Evolutionary conservation across 2,329 filamentous ascomycete species (phyloP).

Genomic region (Orbilia oligospora): DNA sequence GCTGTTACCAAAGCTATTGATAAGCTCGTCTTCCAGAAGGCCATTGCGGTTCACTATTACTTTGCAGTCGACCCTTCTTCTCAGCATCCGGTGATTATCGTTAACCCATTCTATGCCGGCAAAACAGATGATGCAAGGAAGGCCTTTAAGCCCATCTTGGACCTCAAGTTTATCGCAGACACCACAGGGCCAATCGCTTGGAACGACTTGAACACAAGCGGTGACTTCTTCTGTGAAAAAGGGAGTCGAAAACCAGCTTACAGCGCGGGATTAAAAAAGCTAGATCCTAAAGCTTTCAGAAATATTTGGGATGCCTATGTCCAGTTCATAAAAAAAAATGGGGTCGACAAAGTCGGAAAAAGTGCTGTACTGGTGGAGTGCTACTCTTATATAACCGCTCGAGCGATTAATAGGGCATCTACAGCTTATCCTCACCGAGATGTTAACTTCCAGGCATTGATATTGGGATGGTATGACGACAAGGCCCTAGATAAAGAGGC

Average conservation of each 20-base stretch:
- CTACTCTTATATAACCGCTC: conserved; percentile 60
- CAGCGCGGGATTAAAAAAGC: conserved; percentile 63
- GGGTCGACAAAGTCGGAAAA: conserved; percentile 51
- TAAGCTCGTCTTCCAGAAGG: conserved; percentile 57
- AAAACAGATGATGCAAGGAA: conserved; percentile 58
- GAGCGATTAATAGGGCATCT: conserved; percentile 43
- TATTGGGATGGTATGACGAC: conserved; percentile 59
- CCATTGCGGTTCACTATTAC: conserved; percentile 63
- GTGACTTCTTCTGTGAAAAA: conserved; percentile 62
- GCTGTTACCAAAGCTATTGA: conserved; percentile 64
- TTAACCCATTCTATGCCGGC: conserved; percentile 62
- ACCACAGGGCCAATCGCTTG: conserved; percentile 62
- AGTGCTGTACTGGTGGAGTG: conserved; percentile 59
- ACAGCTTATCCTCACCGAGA: conserved; percentile 61
- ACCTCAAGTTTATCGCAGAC: conserved; percentile 62
- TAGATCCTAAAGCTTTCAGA: conserved; percentile 42
- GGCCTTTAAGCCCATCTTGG: conserved; percentile 63
- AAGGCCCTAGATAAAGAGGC: conserved; percentile 41
- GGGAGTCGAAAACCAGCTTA: conserved; percentile 64
- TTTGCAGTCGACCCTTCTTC: conserved; percentile 63
- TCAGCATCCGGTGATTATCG: conserved; percentile 59
- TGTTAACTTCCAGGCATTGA: conserved; percentile 61
- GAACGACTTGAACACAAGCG: conserved; percentile 63
- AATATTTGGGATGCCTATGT: conserved; percentile 58
- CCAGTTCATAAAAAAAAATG: conserved; percentile 46